A percentile compares a stretch with the other conserved stretches of the same genome.
These are phyloP conservation scores for Trichoderma pleuroti DNA, from an alignment of 2,329 filamentous ascomycete species.

Conservation along the genomic window DNA sequence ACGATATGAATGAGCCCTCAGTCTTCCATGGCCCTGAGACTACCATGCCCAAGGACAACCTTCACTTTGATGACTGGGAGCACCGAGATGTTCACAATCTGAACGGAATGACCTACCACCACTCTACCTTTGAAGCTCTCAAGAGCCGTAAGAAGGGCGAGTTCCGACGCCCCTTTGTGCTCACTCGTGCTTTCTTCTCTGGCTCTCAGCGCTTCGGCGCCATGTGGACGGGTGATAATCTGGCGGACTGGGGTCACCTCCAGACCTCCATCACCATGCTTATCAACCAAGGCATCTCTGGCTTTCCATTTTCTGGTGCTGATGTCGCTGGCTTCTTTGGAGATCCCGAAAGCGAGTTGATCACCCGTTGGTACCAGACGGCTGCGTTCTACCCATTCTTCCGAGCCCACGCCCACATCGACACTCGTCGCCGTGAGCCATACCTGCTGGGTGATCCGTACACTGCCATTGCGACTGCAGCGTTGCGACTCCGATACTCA, in stretches of 20 bases:
- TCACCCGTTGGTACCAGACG: constrained; percentile 93
- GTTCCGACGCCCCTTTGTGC: constrained; percentile 79
- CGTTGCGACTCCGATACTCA: constrained; percentile 82
- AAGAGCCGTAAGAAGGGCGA: constrained; percentile 83
- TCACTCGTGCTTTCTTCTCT: constrained; percentile 89
- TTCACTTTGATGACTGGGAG: constrained; percentile 90
- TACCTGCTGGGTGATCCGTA: constrained; percentile 85
- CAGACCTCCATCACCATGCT: constrained; percentile 91
- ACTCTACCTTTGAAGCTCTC: constrained; percentile 85
- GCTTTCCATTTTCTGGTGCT: constrained; percentile 90
- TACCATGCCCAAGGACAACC: constrained; percentile 97
- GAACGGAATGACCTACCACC: constrained; percentile 92
- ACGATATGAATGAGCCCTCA: constrained; percentile 99
- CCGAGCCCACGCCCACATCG: constrained; percentile 94
- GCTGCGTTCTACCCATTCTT: constrained; percentile 98
- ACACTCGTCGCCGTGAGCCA: constrained; percentile 88
- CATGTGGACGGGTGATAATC: constrained; percentile 99
- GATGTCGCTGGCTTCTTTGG: constrained; percentile 98
- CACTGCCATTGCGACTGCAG: constrained; percentile 79
- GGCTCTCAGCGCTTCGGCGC: constrained; percentile 86
- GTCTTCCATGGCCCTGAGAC: constrained; percentile 98
- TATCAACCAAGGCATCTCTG: constrained; percentile 84
- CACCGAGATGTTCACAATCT: constrained; percentile 95
- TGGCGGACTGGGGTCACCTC: constrained; percentile 87
- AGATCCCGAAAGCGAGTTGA: constrained; percentile 87